Evolutionary conservation across 768 basidiomycete genomes (phyloP), one percentile per base, ranked within the genome.

Genomic region (Leccinum obscurum): DNA sequence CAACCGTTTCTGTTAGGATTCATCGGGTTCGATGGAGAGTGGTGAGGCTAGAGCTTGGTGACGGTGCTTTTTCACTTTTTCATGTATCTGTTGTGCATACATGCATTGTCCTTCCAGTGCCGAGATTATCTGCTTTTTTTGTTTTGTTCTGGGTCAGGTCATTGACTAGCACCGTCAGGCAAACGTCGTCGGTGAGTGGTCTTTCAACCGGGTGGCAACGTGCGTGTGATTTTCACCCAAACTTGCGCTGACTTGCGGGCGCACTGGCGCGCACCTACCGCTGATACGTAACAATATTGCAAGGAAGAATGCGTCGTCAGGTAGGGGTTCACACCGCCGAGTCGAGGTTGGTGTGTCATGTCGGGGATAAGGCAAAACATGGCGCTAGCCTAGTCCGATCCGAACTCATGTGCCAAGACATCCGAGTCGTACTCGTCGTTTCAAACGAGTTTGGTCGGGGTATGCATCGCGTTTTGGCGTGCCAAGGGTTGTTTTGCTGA

Each of bases 11-110:
- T 54, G 24, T 0, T 61, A 90, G 91, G 91, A 9, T 93, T 93
- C 67, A 81, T 88, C 63, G 91, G 91, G 26, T 93, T 93, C 64
- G 91, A 93, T 69, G 91, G 91, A 56, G 87, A 90, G 61, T 93
- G 91, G 91, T 93, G 78, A 76, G 51, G 22, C 30, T 32, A 10
- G 51, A 50, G 9, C 14, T 26, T 26, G 2, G 3, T 11, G 60
- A 51, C 1, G 44, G 20, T 55, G 1, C 14, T 14, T 20, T 8
- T 22, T 48, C 41, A n/a, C n/a, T 41, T 44, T 41, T 44, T 35
- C 3, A 32, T 35, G 6, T n/a, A n/a, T 46, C 7, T 13, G 35
- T 10, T 37, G 15, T 62, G 30, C 10, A 37, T 44, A 3, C 24
- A 51, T 24, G n/a, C 22, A 6, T 37, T 15, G 24, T 57, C 26